These are phyloP conservation scores for Davidsoniella eucalypti DNA, from an alignment of 2,329 filamentous ascomycete genomes.

Conservation along the genomic window DNA sequence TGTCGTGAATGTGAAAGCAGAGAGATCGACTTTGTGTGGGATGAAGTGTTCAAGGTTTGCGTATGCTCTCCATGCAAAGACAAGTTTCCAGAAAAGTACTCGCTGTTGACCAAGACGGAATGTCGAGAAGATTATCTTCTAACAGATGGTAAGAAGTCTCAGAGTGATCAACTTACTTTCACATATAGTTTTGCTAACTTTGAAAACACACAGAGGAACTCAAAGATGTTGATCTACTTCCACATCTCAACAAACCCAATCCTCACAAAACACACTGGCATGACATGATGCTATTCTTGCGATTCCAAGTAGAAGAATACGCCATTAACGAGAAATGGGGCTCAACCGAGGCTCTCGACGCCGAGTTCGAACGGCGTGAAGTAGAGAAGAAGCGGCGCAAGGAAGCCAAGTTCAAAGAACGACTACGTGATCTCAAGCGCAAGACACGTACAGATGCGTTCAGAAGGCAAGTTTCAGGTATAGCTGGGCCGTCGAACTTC, in stretches of 20 bases:
- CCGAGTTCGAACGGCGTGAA: slow-evolving; percentile 69
- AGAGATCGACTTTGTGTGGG: slow-evolving; percentile 93
- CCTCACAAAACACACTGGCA: slow-evolving; percentile 94
- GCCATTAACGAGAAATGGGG: slow-evolving; percentile 88
- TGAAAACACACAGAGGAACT: slow-evolving; percentile 50
- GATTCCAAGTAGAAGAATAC: slow-evolving; percentile 88
- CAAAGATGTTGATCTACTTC: slow-evolving; percentile 71
- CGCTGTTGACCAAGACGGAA: slow-evolving; percentile 89
- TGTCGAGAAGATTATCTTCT: slow-evolving; percentile 88
- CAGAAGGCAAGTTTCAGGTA: slow-evolving; percentile 46
- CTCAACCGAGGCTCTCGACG: slow-evolving; percentile 66
- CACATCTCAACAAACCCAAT: slow-evolving; percentile 77
- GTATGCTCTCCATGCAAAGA: slow-evolving; percentile 83
- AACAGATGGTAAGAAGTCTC: slow-evolving; percentile 57
- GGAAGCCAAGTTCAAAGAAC: slow-evolving; percentile 80
- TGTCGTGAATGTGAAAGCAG: slow-evolving; percentile 70
- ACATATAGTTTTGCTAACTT: slow-evolving; percentile 3
- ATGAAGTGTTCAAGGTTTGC: slow-evolving; percentile 59
- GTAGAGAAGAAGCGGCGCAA: slow-evolving; percentile 69
- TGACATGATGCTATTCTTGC: slow-evolving; percentile 95
- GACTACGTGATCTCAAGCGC: slow-evolving; percentile 80
- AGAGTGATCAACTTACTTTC: background rate
- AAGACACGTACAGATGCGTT: slow-evolving; percentile 85
- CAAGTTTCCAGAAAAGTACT: slow-evolving; percentile 80
- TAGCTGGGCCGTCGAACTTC: slow-evolving; percentile 40